phyloP scores from a whole-genome alignment of 2,329 filamentous ascomycete species.

The Aspergillus sojae region DNA sequence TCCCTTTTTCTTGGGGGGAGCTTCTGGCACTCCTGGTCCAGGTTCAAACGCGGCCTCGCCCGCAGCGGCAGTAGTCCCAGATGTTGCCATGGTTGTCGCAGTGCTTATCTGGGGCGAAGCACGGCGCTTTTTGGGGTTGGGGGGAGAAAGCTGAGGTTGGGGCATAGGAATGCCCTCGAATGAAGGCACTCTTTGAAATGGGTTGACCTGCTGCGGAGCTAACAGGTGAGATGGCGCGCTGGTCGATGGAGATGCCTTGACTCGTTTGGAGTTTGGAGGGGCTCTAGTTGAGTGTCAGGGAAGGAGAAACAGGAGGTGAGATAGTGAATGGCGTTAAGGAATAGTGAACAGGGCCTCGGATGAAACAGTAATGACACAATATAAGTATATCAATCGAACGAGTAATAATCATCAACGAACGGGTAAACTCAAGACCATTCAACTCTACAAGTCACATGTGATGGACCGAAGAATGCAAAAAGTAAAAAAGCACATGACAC shows the following conservation, averaged over 20 bases:
- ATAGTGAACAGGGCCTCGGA: not conserved
- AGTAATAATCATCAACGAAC: not conserved
- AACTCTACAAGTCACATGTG: slow-evolving; percentile 10
- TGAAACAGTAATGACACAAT: slow-evolving; percentile 2
- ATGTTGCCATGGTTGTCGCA: slow-evolving; percentile 40
- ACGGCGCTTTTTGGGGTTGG: slow-evolving; percentile 49
- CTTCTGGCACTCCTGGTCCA: slow-evolving; percentile 29
- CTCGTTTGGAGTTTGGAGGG: slow-evolving; percentile 45
- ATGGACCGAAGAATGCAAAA: not conserved
- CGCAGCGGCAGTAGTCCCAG: slow-evolving; percentile 30
- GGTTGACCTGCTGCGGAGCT: slow-evolving; percentile 41
- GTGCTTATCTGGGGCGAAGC: slow-evolving; percentile 41
- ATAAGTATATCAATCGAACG: not conserved
- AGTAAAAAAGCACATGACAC: slow-evolving; percentile 11
- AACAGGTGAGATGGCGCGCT: slow-evolving; percentile 40
- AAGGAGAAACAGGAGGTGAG: slow-evolving; percentile 6
- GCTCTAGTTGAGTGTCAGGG: slow-evolving; percentile 32
- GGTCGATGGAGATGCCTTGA: slow-evolving; percentile 43
- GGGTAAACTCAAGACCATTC: not conserved
- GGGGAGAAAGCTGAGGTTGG: slow-evolving; percentile 33
- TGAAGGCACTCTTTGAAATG: slow-evolving; percentile 36
- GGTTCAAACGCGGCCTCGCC: slow-evolving; percentile 33
- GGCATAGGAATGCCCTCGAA: slow-evolving; percentile 47
- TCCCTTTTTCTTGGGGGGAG: slow-evolving; percentile 72
- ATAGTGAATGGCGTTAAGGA: not conserved